Conservation (phyloP, 208 protist species). For the Trypanosoma scelopori region DNA sequence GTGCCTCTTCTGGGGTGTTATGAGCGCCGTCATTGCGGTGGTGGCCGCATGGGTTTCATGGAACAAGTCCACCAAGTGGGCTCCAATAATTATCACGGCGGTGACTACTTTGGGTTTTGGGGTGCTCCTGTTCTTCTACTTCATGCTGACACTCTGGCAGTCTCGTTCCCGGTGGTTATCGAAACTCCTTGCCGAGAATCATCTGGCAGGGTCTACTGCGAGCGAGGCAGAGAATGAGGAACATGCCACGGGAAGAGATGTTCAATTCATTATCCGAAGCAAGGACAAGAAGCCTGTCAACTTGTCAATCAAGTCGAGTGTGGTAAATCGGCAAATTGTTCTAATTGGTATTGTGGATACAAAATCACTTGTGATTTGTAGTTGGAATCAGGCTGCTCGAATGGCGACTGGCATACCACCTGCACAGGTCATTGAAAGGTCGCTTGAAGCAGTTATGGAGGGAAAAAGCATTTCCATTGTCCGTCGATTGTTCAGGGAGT, state of each 20-base stretch:
- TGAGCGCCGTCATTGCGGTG: conserved; percentile 23
- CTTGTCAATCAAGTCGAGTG: conserved; percentile 12
- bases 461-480: conserved; percentile 17
- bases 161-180: conserved; percentile 24
- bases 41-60: conserved; percentile 31
- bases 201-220: conserved; percentile 17
- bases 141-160: conserved; percentile 23
- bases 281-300: conserved; percentile 10
- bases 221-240: conserved; percentile 2
- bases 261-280: conserved; percentile 30
- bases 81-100: conserved; percentile 26
- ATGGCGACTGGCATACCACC: conserved; percentile 27
- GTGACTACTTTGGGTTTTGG: conserved; percentile 34
- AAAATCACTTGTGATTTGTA: conserved; percentile 30
- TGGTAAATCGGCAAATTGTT: conserved; percentile 34
- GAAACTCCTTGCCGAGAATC: conserved; percentile 26
- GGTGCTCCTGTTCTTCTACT: conserved; percentile 32
- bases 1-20: conserved; percentile 20
- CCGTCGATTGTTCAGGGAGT: conserved; percentile 27
- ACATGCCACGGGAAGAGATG: conserved; percentile 9
- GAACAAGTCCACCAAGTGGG: conserved; percentile 11
- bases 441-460: conserved; percentile 34
- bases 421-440: conserved; percentile 34
- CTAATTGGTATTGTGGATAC: conserved; percentile 40
- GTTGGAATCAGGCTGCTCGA: conserved; percentile 38